phyloP scores from a whole-genome alignment of 805 yeast species.

The Candida nitratophila region DNA sequence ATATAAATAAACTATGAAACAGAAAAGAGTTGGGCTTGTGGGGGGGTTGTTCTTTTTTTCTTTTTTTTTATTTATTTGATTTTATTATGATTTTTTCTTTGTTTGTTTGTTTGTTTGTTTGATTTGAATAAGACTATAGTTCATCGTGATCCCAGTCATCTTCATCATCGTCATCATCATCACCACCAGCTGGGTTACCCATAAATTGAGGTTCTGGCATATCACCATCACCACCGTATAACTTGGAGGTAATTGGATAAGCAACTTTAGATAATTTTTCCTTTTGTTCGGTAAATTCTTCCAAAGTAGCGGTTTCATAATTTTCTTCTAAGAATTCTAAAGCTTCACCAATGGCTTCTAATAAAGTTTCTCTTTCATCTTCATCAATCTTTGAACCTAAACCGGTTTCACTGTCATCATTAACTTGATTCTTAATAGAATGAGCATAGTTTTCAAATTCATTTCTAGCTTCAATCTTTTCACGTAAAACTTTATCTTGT shows the following conservation, averaged over 20 bases:
- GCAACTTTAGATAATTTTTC: slow-evolving; percentile 76
- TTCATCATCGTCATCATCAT: slow-evolving; percentile 38
- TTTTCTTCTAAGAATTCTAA: slow-evolving; percentile 64
- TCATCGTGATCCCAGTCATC: slow-evolving; percentile 67
- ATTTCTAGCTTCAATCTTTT: slow-evolving; percentile 84
- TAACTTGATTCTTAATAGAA: slow-evolving; percentile 60
- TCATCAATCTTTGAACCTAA: slow-evolving; percentile 77
- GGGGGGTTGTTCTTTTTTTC: no score
- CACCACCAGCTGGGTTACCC: not conserved
- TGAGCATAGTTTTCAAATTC: slow-evolving; percentile 84
- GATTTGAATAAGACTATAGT: slow-evolving; percentile 39
- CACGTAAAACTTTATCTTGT: slow-evolving; percentile 79
- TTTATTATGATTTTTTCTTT: no score
- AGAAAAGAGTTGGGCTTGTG: no score
- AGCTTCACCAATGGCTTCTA: slow-evolving; percentile 83
- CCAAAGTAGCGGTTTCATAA: slow-evolving; percentile 75
- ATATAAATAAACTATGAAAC: no score
- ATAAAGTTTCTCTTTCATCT: slow-evolving; percentile 84
- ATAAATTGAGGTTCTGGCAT: slow-evolving; percentile 3
- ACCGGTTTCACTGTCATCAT: slow-evolving; percentile 37
- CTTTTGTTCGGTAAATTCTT: slow-evolving; percentile 90
- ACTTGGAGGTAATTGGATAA: slow-evolving; percentile 86
- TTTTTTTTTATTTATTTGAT: no score
- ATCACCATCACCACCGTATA: slow-evolving; percentile 47
- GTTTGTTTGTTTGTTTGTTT: no score